phyloP scores from a whole-genome alignment of 2,329 filamentous ascomycete genomes.

The Penicillium fuscoglaucum region DNA sequence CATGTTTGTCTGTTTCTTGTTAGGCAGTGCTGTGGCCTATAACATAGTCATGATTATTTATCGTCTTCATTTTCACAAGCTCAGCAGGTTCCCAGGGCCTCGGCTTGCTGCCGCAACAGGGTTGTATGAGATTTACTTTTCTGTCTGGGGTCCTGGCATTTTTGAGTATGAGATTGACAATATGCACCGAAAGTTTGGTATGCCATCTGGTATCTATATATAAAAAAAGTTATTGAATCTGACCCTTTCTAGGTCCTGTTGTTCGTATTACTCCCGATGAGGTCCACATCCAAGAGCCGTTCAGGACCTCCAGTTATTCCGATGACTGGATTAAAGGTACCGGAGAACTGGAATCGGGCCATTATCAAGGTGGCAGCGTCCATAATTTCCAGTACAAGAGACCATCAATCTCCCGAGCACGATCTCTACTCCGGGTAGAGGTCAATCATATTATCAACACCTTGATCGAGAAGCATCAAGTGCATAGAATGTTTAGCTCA shows the following conservation, averaged over 20 bases:
- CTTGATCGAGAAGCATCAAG: slow-evolving; percentile 18
- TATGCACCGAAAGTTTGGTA: slow-evolving; percentile 25
- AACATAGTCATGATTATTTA: slow-evolving; percentile 21
- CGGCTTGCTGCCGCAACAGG: slow-evolving; percentile 23
- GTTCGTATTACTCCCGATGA: slow-evolving; percentile 28
- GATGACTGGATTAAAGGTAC: slow-evolving; percentile 23
- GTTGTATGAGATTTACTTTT: slow-evolving; percentile 25
- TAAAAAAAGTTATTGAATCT: background rate
- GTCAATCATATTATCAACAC: slow-evolving; percentile 17
- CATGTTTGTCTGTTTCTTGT: slow-evolving; percentile 23
- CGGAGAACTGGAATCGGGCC: background rate
- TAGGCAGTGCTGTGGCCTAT: slow-evolving; percentile 26
- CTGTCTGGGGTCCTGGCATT: slow-evolving; percentile 13
- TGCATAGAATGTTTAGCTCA: slow-evolving; percentile 11
- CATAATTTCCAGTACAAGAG: slow-evolving; percentile 15
- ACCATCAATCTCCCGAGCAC: slow-evolving; percentile 17
- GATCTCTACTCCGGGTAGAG: slow-evolving; percentile 20
- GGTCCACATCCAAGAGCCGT: slow-evolving; percentile 22
- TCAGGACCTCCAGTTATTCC: slow-evolving; percentile 5
- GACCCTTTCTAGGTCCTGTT: slow-evolving; percentile 17
- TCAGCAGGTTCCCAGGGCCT: slow-evolving; percentile 25
- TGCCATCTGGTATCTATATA: background rate
- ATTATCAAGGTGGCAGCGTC: background rate
- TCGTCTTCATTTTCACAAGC: slow-evolving; percentile 25
- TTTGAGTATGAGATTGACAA: slow-evolving; percentile 23